Base-by-base conservation (phyloP, 2,329 filamentous ascomycete genomes). In the Fonsecaea pedrosoi region DNA sequence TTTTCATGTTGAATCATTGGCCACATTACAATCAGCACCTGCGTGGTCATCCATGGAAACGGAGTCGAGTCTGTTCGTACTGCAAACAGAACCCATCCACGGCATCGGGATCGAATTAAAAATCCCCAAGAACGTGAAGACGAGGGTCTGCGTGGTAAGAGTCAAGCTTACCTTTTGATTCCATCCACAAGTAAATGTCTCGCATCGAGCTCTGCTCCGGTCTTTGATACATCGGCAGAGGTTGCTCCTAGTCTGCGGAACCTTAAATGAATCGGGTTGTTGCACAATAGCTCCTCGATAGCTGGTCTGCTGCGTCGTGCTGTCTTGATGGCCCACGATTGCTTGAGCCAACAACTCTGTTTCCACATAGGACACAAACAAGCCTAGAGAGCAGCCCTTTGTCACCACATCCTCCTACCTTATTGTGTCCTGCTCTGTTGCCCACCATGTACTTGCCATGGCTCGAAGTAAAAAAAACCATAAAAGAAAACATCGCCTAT, bases 1-100 rank as follows among this genome's bases (percentile, higher is more conserved):
- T 69, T 69, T 69, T 67, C 62, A 67, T 61, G 56, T 60, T 62
- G 65, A 67, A 57, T 66, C 61, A 68, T 62, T 53, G 45, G 57
- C 42, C 55, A 53, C 45, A 13, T 32, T 59, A 63, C 68, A 68
- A 68, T 70, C 66, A 66, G 62, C 59, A 55, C 32, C 18, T 40
- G 30, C 35, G 18, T 7, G 9, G 34, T 40, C 53, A 42, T 50
- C 25, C 40, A 53, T 50, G n/a, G 21, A 60, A 54, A 62, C 40
- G 57, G 13, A 57, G 18, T 40, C 18, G 35, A 38, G 15, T 30
- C 57, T 70, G 63, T 68, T 68, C 68, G 66, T 60, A 59, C 37
- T 70, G 66, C 68, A 70, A 70, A 70, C 68, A 66, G 54, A 60
- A 35, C 34, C 34, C 50, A 45, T 34, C 60, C 61, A 35, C 40